These are phyloP conservation scores for Candida sanyiensis DNA, from an alignment of 805 yeast genomes.

Conservation along the genomic window DNA sequence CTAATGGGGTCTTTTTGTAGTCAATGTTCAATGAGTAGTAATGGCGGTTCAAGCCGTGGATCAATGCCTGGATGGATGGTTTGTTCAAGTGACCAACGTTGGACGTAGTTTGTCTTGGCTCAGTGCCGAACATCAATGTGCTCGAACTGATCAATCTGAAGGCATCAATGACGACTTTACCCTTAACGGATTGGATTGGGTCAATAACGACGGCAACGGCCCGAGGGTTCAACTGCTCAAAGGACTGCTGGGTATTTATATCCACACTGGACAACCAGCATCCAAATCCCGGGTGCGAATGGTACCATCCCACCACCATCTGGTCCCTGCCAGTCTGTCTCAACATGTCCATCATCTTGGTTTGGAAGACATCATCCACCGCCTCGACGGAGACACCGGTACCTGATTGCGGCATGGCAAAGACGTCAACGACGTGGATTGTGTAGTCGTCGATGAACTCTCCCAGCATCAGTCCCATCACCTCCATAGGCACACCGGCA, in stretches of 20 bases:
- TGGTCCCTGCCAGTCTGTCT: conserved; percentile 99
- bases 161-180: conserved; percentile 98
- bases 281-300: conserved; percentile 99
- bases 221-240: conserved; percentile 90
- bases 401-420: conserved; percentile 99
- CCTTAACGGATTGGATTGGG: conserved; percentile 97
- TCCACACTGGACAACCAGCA: conserved; percentile 98
- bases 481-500: conserved; percentile 84
- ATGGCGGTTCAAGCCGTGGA: conserved; percentile 95
- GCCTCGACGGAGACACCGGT: conserved; percentile 99
- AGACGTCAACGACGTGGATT: conserved; percentile 94
- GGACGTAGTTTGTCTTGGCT: conserved; percentile 95
- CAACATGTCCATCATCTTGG: conserved; percentile 99
- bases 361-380: conserved; percentile 97
- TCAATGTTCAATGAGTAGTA: conserved; percentile 94
- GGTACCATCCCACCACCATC: conserved; percentile 99
- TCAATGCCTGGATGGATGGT: conserved; percentile 93
- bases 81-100: conserved; percentile 92
- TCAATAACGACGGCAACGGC: conserved; percentile 98
- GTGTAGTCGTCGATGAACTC: conserved; percentile 97
- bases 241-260: conserved; percentile 95
- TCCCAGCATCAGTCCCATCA: conserved; percentile 98
- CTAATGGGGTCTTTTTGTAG: conserved; percentile 86
- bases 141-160: conserved; percentile 89
- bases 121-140: conserved; percentile 89